A percentile compares a stretch with the other conserved stretches of the same genome.
Evolutionary conservation across 257 asterid genomes (phyloP).

Genomic region (Forsythia viridissima): DNA sequence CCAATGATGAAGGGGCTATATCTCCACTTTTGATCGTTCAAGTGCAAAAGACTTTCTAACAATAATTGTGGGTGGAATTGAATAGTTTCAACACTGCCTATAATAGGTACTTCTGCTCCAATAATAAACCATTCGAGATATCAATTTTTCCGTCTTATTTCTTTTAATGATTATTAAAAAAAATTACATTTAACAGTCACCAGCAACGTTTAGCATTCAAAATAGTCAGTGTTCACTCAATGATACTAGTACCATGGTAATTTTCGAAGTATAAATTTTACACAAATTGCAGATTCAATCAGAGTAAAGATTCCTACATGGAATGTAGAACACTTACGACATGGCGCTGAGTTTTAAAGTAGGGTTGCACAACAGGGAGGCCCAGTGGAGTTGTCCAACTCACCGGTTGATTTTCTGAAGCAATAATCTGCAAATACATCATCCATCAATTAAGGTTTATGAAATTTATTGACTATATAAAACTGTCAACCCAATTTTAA

Average conservation of each 20-base stretch:
- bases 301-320: not conserved
- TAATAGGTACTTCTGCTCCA: not conserved
- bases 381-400: slow-evolving; percentile 97
- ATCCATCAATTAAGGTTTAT: slow-evolving; percentile 20
- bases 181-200: too few species aligned
- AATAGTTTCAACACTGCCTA: not conserved
- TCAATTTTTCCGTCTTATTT: not conserved
- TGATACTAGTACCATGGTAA: slow-evolving; percentile 14
- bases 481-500: slow-evolving; percentile 14
- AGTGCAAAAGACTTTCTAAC: not conserved
- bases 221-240: not conserved
- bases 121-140: not conserved
- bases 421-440: slow-evolving; percentile 60
- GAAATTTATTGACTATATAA: slow-evolving; percentile 9
- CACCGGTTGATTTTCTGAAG: slow-evolving; percentile 84
- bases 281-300: not conserved
- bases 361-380: slow-evolving; percentile 96
- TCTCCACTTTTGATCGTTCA: slow-evolving; percentile 1
- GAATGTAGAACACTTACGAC: slow-evolving; percentile 53
- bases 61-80: not conserved
- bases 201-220: not conserved
- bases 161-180: not conserved
- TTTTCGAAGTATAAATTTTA: not conserved
- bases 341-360: slow-evolving; percentile 75
- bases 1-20: not conserved